Base-by-base conservation (phyloP, 1,139 yeast genomes). In the Lipomyces yarrowii region DNA sequence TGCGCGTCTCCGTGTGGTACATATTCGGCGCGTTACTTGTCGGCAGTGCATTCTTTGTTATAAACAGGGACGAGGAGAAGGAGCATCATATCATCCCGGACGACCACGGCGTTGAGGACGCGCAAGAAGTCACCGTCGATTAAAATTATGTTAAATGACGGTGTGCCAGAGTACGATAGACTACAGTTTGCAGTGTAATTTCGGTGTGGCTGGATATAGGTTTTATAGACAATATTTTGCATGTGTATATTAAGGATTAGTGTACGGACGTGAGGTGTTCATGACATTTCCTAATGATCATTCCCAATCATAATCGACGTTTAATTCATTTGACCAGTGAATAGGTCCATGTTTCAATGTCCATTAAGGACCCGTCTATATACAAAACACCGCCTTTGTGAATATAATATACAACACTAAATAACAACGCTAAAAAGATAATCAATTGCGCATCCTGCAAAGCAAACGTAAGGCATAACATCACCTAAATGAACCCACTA, bases 1-100 rank as follows among this genome's bases (percentile, higher is more conserved):
- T 89, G 71, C 76, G 80, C 52, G 83, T 90, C 71, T 84, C 90
- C 54, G 71, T 82, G 67, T 75, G 86, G 67, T 94, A 94, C 75
- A 79, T 89, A 33, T 74, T 88, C 56, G 98, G 98, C 0, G 98
- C 99, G 0, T 74, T 79, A 1, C 80, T 91, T 62, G 96, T 94
- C 56, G 86, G 93, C 54, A 79, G 87, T 57, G 94, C 98, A 0
- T 94, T 94, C 75, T 85, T 92, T 72, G 86, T 90, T 62, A 88
- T 94, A 60, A 93, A 93, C 77, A 86, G 83, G 71, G 91, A 88
- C 72, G 96, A 91, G 70, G 86, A 87, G 73, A 83, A 80, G 21
- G 93, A 87, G 57, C 65, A 69, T 58, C 52, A 39, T 37, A 46
- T 37, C 21, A 33, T 42, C 53, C 54, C 60, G 18, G 63, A 58